These are phyloP conservation scores for Vitis hybrid DNA, from an alignment of 177 flowering plant species.

Conservation along the genomic window DNA sequence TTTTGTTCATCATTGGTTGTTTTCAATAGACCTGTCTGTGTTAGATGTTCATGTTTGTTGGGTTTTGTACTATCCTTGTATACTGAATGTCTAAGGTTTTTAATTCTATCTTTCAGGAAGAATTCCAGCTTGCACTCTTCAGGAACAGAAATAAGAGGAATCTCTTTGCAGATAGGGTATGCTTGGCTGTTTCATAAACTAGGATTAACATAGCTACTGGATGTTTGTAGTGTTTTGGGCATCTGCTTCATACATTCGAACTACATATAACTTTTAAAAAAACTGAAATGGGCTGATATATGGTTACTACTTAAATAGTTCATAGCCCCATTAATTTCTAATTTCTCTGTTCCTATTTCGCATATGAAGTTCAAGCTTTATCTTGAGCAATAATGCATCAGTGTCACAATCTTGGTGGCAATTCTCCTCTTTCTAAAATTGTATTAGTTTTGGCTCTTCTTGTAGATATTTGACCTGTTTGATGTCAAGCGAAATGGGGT, in stretches of 20 bases:
- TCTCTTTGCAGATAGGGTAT: slow-evolving; percentile 60
- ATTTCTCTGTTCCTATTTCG: too few relatives aligned
- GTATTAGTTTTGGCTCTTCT: neutral
- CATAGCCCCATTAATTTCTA: too few relatives aligned
- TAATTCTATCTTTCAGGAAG: slow-evolving; percentile 34
- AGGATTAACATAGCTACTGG: too few relatives aligned
- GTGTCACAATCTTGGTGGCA: neutral
- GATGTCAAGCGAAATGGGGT: slow-evolving; percentile 59
- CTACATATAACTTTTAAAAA: too few relatives aligned
- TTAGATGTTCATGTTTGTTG: neutral
- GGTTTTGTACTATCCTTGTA: neutral
- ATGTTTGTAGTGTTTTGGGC: too few relatives aligned
- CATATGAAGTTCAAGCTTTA: too few relatives aligned
- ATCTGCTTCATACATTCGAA: too few relatives aligned
- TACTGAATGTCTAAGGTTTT: neutral
- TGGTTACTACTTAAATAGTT: too few relatives aligned
- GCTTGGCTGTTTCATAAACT: slow-evolving; percentile 1
- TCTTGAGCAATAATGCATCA: too few relatives aligned
- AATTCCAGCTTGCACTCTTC: slow-evolving; percentile 56
- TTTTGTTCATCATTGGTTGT: neutral
- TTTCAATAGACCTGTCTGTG: too few relatives aligned
- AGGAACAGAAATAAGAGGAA: slow-evolving; percentile 41
- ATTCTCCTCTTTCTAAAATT: neutral
- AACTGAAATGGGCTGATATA: too few relatives aligned
- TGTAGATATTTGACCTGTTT: slow-evolving; percentile 57